Evolutionary conservation across 495 filamentous ascomycete species (phyloP).

Genomic region (Aspergillus leporis): DNA sequence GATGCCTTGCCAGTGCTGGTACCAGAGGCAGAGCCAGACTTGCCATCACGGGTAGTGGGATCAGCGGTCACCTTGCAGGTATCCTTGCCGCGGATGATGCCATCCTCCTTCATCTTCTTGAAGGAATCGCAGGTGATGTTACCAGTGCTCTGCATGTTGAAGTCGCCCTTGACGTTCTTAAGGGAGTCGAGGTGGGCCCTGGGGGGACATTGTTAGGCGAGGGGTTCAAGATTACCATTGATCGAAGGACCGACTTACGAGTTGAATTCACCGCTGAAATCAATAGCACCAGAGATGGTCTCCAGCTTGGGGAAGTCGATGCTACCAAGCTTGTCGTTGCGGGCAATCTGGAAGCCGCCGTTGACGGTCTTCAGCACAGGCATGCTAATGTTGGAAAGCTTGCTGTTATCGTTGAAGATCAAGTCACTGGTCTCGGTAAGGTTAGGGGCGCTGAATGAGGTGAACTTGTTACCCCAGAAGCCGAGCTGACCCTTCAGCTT

Average conservation of each 20-base stretch:
- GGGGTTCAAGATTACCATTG: slow-evolving; percentile 1
- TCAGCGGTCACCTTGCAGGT: slow-evolving; percentile 51
- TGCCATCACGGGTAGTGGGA: slow-evolving; percentile 50
- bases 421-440: slow-evolving; percentile 76
- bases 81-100: slow-evolving; percentile 62
- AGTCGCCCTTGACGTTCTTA: slow-evolving; percentile 76
- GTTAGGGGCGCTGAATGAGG: slow-evolving; percentile 69
- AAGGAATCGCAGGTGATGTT: slow-evolving; percentile 60
- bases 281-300: slow-evolving; percentile 79
- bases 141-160: slow-evolving; percentile 77
- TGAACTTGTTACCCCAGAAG: slow-evolving; percentile 79
- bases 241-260: slow-evolving; percentile 57
- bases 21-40: slow-evolving; percentile 37
- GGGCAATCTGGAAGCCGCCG: slow-evolving; percentile 79
- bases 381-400: slow-evolving; percentile 76
- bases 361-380: slow-evolving; percentile 64
- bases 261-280: slow-evolving; percentile 83
- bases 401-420: slow-evolving; percentile 75
- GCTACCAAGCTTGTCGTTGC: slow-evolving; percentile 72
- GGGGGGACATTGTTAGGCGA: slow-evolving; percentile 19
- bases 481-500: slow-evolving; percentile 76
- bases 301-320: slow-evolving; percentile 68
- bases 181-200: slow-evolving; percentile 72
- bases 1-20: slow-evolving; percentile 31
- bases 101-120: slow-evolving; percentile 37